phyloP scores from a whole-genome alignment of 1,139 yeast genomes.

The Saccharomycopsis crataegensis region DNA sequence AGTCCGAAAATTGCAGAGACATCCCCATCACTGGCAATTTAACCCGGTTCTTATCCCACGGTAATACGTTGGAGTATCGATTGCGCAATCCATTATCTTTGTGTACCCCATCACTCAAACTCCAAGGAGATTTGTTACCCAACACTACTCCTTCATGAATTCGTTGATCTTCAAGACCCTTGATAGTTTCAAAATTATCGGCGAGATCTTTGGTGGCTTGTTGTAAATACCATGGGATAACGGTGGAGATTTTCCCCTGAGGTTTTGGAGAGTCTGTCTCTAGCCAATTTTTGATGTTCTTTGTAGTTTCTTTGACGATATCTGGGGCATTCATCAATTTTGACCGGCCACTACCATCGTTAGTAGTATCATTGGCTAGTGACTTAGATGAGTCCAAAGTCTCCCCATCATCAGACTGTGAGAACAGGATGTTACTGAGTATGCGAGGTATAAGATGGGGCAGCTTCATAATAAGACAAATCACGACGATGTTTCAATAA shows the following conservation, averaged over 20 bases:
- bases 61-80: conserved; percentile 49
- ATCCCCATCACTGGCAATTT: conserved; percentile 29
- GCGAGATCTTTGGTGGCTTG: conserved; percentile 13
- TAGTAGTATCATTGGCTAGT: too few relatives aligned
- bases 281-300: neutral
- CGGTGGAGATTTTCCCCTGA: neutral
- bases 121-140: conserved; percentile 26
- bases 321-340: conserved; percentile 1
- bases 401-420: too few relatives aligned
- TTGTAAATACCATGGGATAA: conserved; percentile 16
- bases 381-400: too few relatives aligned
- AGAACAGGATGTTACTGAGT: too few relatives aligned
- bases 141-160: conserved; percentile 29
- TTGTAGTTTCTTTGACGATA: neutral
- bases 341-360: neutral
- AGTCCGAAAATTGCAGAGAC: conserved; percentile 28
- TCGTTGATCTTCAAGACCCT: conserved; percentile 29
- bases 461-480: too few relatives aligned
- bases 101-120: conserved; percentile 25
- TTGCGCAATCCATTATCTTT: conserved; percentile 29
- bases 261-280: neutral
- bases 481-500: too few relatives aligned
- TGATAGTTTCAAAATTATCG: conserved; percentile 27
- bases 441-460: too few relatives aligned
- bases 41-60: conserved; percentile 53